These are phyloP conservation scores for Rhizopogon parksii DNA, from an alignment of 1,284 basidiomycete genomes.

Conservation along the genomic window DNA sequence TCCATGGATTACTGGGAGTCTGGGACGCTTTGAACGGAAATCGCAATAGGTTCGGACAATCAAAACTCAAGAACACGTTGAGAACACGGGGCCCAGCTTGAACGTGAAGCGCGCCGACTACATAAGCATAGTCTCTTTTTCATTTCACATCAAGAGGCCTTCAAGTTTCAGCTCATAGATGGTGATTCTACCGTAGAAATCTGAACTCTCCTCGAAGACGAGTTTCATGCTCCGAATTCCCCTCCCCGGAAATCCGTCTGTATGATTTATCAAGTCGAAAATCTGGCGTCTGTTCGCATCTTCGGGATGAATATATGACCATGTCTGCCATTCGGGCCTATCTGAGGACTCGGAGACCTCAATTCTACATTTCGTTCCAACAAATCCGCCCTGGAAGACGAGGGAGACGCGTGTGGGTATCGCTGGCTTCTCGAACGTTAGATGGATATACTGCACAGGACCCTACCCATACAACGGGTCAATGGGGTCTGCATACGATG, in stretches of 20 bases:
- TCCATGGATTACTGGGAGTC: too few relatives aligned
- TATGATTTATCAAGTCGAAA: slow-evolving; percentile 42
- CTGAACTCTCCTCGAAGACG: slow-evolving; percentile 71
- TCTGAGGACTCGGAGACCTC: slow-evolving; percentile 28
- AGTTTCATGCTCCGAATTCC: slow-evolving; percentile 49
- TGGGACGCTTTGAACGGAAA: too few relatives aligned
- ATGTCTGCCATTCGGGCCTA: slow-evolving; percentile 37
- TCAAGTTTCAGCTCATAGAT: slow-evolving; percentile 60
- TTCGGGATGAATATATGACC: slow-evolving; percentile 60
- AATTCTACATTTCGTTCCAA: slow-evolving; percentile 56
- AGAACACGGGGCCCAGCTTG: too few relatives aligned
- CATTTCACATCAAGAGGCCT: slow-evolving; percentile 23
- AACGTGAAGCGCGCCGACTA: too few relatives aligned
- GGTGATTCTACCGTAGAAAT: slow-evolving; percentile 72
- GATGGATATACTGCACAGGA: slow-evolving; percentile 65
- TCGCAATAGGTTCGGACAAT: too few relatives aligned
- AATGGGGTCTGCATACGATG: neutral
- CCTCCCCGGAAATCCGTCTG: slow-evolving; percentile 8
- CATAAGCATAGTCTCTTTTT: neutral
- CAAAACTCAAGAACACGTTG: too few relatives aligned
- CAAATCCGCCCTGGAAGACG: slow-evolving; percentile 81
- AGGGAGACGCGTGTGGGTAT: slow-evolving; percentile 49
- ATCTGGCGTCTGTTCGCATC: slow-evolving; percentile 67
- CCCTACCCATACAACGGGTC: slow-evolving; percentile 39
- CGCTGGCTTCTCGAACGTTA: slow-evolving; percentile 48